A percentile compares a stretch with the other conserved stretches of the same genome.
These are phyloP conservation scores for Podospora fimiseda DNA, from an alignment of 495 filamentous ascomycete genomes.

Conservation along the genomic window DNA sequence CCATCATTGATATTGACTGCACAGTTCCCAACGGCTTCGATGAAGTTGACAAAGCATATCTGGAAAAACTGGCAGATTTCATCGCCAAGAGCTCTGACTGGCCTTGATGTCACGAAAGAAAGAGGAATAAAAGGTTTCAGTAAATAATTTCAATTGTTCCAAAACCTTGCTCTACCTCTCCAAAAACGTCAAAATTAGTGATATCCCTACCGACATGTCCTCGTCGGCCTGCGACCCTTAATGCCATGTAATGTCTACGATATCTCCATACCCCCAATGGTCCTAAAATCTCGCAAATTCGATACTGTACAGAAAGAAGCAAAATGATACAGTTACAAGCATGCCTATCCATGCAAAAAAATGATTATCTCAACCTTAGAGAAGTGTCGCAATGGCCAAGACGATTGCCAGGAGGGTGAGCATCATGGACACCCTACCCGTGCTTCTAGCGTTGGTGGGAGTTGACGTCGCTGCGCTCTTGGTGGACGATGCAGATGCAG, in stretches of 20 bases:
- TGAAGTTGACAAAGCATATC: slow-evolving; percentile 57
- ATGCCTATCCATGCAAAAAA: background rate
- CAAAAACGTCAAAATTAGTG: slow-evolving; percentile 2
- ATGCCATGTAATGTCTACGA: too few relatives aligned
- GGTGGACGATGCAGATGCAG: slow-evolving; percentile 24
- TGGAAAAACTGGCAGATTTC: slow-evolving; percentile 65
- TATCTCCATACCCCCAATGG: too few relatives aligned
- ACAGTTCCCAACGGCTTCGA: slow-evolving; percentile 66
- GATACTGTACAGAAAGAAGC: slow-evolving; percentile 1
- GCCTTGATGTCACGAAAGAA: slow-evolving; percentile 31
- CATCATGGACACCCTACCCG: slow-evolving; percentile 50
- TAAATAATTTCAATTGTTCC: background rate
- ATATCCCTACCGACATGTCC: background rate
- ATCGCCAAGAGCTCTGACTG: slow-evolving; percentile 68
- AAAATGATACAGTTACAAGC: background rate
- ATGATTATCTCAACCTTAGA: slow-evolving; percentile 23
- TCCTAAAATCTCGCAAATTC: background rate
- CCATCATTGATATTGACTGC: slow-evolving; percentile 87
- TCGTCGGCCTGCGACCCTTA: too few relatives aligned
- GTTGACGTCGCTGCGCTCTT: slow-evolving; percentile 34
- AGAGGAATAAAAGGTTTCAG: background rate
- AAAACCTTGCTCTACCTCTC: background rate
- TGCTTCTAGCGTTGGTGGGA: slow-evolving; percentile 21
- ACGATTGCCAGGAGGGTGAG: slow-evolving; percentile 48
- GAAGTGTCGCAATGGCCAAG: slow-evolving; percentile 58